Evolutionary conservation across 75 land plant genomes (phyloP).

Genomic region (Isoetes taiwanensis): DNA sequence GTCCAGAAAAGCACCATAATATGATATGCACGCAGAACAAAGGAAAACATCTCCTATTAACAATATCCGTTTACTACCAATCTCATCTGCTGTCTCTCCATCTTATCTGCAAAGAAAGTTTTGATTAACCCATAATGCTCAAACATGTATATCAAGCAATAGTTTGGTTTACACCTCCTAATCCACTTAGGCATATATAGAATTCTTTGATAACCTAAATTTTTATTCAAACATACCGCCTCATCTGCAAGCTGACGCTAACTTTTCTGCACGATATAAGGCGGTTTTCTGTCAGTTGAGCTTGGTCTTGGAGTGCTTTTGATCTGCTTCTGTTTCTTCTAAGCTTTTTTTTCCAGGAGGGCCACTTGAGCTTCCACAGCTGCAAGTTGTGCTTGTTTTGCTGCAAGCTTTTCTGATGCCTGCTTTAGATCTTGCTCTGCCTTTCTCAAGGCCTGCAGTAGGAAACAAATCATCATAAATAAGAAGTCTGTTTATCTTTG

Average conservation of each 20-base stretch:
- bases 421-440: conserved; percentile 18
- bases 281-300: conserved; percentile 19
- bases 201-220: background rate
- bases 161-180: background rate
- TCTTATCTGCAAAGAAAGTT: conserved; percentile 17
- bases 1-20: conserved; percentile 30
- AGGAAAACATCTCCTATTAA: conserved; percentile 27
- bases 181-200: too few species aligned
- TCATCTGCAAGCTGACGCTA: conserved; percentile 28
- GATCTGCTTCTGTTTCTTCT: conserved; percentile 18
- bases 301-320: conserved; percentile 19
- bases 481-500: too few species aligned
- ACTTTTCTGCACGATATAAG: conserved; percentile 21
- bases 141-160: too few species aligned
- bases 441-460: conserved; percentile 15
- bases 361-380: conserved; percentile 24
- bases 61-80: conserved; percentile 13
- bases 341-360: conserved; percentile 10
- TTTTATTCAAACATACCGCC: conserved; percentile 10
- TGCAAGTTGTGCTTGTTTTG: conserved; percentile 14
- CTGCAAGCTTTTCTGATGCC: conserved; percentile 15
- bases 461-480: too few species aligned
- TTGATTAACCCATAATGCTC: too few species aligned
- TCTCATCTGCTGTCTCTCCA: conserved; percentile 30
- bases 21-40: conserved; percentile 27